Base-by-base conservation (phyloP, 1,284 basidiomycete genomes). In the Ganoderma sinense region DNA sequence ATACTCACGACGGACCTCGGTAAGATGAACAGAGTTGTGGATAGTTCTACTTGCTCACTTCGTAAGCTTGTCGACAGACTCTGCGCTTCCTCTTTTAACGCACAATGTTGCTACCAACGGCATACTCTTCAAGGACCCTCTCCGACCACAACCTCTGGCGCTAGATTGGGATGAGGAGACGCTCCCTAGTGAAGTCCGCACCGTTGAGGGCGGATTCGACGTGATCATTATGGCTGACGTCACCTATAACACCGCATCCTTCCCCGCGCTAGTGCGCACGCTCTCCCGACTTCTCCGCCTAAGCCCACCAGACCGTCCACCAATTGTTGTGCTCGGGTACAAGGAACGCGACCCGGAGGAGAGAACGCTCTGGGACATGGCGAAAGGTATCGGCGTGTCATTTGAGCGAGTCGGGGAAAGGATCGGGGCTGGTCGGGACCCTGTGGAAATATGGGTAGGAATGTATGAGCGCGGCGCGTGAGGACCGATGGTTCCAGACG, bases 151-250 rank as follows among this genome's bases (percentile, higher is more conserved):
- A 55, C 83, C 89, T 0, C 78, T 81, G 8, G 85, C 91, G 0
- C 84, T 97, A 3, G 91, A 96, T 78, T 96, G 95, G 95, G 91
- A 94, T 67, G 73, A 82, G 58, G 83, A 87, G 36, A 74, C 77
- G 0, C 78, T 94, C 1, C 89, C 93, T 0, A 41, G 68, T 0
- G 84, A 85, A 64, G 84, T 86, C 31, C 78, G 82, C 18, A 60
- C 73, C 14, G 71, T 81, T 10, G 74, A 79, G 0, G 80, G 76
- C 4, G 82, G 83, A 2, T 82, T 92, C 48, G 88, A 93, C 75
- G 79, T 84, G 53, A 87, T 94, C 48, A 95, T 95, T 67, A 95
- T 96, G 88, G 94, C 95, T 16, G 95, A 97, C 76, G 94, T 97
- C 11, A 92, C 94, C 0, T 97, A 97, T 83, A 97, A 97, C 81